phyloP scores from a whole-genome alignment of 2,329 filamentous ascomycete species.

The Colletotrichum echinochloae region DNA sequence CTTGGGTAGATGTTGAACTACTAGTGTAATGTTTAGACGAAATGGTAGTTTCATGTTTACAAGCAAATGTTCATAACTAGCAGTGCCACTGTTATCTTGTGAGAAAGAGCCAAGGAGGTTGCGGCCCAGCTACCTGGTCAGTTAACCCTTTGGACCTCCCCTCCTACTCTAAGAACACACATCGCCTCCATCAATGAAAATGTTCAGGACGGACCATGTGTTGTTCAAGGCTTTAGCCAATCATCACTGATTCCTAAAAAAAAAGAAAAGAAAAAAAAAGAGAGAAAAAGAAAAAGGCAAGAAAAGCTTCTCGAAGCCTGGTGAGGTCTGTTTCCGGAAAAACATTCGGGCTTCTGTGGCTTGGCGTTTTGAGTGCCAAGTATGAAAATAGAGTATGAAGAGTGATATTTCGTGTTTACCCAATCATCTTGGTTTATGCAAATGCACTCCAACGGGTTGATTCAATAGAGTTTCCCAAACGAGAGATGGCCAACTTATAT shows the following conservation, averaged over 20 bases:
- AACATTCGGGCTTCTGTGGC: constrained; percentile 8
- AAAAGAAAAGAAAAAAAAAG: no score
- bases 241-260: neutral
- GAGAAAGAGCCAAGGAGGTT: neutral
- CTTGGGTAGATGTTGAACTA: neutral
- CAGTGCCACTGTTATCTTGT: no score
- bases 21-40: constrained; percentile 12
- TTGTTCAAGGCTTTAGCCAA: neutral
- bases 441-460: neutral
- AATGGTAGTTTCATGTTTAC: neutral
- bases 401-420: neutral
- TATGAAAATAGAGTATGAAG: neutral
- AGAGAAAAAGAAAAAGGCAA: no score
- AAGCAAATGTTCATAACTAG: neutral
- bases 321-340: neutral
- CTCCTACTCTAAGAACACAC: neutral
- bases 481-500: constrained; percentile 13
- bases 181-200: neutral
- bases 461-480: constrained; percentile 18
- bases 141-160: neutral
- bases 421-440: constrained; percentile 13
- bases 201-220: neutral
- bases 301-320: constrained; percentile 31
- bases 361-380: constrained; percentile 7
- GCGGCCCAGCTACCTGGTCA: neutral